These are phyloP conservation scores for Iris pallida DNA, from an alignment of 116 monocot genomes.

Conservation along the genomic window DNA sequence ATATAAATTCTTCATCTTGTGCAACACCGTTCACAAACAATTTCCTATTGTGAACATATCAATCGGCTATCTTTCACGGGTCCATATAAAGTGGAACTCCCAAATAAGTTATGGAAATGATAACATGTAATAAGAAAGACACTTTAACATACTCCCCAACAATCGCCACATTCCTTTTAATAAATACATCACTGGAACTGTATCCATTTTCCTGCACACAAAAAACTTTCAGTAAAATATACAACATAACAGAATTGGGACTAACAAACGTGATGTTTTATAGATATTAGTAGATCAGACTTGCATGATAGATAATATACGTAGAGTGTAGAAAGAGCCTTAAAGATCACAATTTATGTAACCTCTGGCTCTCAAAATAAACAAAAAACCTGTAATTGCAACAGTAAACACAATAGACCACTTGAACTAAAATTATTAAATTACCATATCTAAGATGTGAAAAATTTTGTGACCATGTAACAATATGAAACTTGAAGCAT, in stretches of 20 bases:
- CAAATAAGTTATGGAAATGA: not conserved
- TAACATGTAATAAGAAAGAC: not conserved
- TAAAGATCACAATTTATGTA: slow-evolving; percentile 47
- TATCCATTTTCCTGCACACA: slow-evolving; percentile 30
- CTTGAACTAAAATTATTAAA: too few relatives aligned
- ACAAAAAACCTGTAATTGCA: slow-evolving; percentile 44
- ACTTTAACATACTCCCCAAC: slow-evolving; percentile 50
- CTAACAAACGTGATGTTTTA: not conserved
- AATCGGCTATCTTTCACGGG: not conserved
- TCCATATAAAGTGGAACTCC: not conserved
- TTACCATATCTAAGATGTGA: too few relatives aligned
- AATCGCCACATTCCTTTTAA: slow-evolving; percentile 56
- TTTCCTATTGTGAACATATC: slow-evolving; percentile 73
- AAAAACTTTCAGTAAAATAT: slow-evolving; percentile 3
- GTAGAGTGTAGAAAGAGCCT: slow-evolving; percentile 32
- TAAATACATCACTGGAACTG: slow-evolving; percentile 50
- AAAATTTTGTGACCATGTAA: too few relatives aligned
- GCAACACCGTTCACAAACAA: slow-evolving; percentile 69
- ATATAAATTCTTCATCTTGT: slow-evolving; percentile 82
- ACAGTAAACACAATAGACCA: not conserved
- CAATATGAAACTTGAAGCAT: too few relatives aligned
- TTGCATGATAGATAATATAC: slow-evolving; percentile 11
- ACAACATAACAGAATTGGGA: not conserved
- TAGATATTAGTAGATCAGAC: not conserved
- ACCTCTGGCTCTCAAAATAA: slow-evolving; percentile 41